Conservation (phyloP, 805 yeast genomes). For the Wickerhamomyces pijperi region DNA sequence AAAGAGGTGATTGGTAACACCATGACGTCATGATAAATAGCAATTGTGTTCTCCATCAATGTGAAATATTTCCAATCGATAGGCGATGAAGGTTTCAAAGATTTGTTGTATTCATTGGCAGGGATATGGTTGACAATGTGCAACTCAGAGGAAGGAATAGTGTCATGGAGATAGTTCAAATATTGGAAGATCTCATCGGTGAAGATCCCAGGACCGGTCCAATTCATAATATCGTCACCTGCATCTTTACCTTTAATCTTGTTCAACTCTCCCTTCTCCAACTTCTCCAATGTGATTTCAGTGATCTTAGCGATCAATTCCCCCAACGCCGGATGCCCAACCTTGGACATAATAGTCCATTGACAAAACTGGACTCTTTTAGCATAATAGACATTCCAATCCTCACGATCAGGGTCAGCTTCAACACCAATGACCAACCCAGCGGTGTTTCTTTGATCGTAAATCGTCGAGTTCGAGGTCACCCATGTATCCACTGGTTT, state of each 20-base stretch:
- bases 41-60: constrained; percentile 39
- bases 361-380: constrained; percentile 91
- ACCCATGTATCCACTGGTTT: constrained; percentile 71
- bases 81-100: constrained; percentile 17
- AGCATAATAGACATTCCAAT: constrained; percentile 91
- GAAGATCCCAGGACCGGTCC: constrained; percentile 97
- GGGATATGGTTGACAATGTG: constrained; percentile 10
- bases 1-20: constrained; percentile 63
- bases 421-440: constrained; percentile 88
- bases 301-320: constrained; percentile 74
- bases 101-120: constrained; percentile 18
- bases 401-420: constrained; percentile 93
- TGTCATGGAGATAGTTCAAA: constrained; percentile 37
- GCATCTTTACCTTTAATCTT: constrained; percentile 44
- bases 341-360: constrained; percentile 88
- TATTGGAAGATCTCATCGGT: constrained; percentile 80
- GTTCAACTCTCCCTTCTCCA: constrained; percentile 32
- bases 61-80: constrained; percentile 60
- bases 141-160: constrained; percentile 1
- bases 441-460: constrained; percentile 23
- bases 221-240: constrained; percentile 77
- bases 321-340: constrained; percentile 83
- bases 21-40: constrained; percentile 53
- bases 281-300: constrained; percentile 53
- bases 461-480: constrained; percentile 28